Evolutionary conservation across 345 rosid species (phyloP).

Genomic region (Linum tenue): DNA sequence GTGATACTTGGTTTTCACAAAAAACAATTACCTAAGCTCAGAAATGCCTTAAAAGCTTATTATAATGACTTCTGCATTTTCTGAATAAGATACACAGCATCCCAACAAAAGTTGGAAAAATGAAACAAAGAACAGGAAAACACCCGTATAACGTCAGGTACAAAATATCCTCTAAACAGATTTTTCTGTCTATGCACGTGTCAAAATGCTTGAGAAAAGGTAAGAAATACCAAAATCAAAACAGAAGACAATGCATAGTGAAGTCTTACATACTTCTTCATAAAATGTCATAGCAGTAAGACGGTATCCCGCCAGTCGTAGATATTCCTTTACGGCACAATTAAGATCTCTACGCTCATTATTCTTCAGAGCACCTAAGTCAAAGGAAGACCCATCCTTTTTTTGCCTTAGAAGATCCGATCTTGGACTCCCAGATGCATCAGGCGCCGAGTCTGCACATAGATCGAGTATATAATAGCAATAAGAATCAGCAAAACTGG

Average conservation of each 20-base stretch:
- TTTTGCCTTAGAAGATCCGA: conserved; percentile 43
- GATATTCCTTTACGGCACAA: conserved; percentile 91
- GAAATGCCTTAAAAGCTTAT: too few species aligned
- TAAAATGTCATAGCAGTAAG: conserved; percentile 94
- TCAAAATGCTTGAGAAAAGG: neutral
- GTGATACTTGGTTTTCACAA: too few species aligned
- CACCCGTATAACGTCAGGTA: too few species aligned
- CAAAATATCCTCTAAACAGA: too few species aligned
- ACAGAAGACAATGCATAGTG: neutral
- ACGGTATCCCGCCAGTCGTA: conserved; percentile 87
- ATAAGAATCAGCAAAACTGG: neutral
- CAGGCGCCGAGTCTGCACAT: conserved; percentile 43
- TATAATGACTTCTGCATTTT: too few species aligned
- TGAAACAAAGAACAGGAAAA: too few species aligned
- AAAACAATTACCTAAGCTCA: too few species aligned
- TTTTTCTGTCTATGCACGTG: too few species aligned
- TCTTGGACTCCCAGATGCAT: conserved; percentile 30
- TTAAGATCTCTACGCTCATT: conserved; percentile 80
- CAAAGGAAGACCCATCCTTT: conserved; percentile 47
- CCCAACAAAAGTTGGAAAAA: too few species aligned
- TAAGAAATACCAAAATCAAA: neutral
- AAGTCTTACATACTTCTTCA: conserved; percentile 58
- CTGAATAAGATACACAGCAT: too few species aligned
- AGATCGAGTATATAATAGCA: conserved; percentile 9
- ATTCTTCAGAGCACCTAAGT: conserved; percentile 78